Evolutionary conservation across 495 filamentous ascomycete genomes (phyloP).

Genomic region (Xylaria longipes): DNA sequence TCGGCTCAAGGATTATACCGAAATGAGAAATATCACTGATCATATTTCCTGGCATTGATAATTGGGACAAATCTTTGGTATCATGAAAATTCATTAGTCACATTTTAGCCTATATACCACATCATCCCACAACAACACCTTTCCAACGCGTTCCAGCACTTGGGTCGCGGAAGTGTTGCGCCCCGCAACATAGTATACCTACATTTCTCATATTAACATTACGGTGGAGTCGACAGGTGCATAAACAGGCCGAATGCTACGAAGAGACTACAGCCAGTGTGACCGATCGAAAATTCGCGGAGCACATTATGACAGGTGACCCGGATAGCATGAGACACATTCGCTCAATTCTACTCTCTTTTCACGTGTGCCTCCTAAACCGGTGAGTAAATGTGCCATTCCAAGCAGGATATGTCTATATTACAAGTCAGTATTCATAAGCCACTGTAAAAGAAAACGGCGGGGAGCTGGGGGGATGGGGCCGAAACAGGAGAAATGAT

Average conservation of each 20-base stretch:
- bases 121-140: background rate
- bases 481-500: background rate
- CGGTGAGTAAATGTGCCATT: constrained; percentile 41
- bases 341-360: background rate
- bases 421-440: background rate
- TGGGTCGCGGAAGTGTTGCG: constrained; percentile 34
- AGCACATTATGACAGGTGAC: background rate
- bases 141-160: constrained; percentile 39
- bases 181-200: background rate
- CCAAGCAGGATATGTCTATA: constrained; percentile 45
- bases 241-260: background rate
- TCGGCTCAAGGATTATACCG: background rate
- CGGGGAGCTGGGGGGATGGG: background rate
- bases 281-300: background rate
- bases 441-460: background rate
- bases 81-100: background rate
- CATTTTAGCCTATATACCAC: background rate
- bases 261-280: background rate
- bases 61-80: background rate
- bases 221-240: constrained; percentile 10
- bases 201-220: constrained; percentile 33
- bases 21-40: background rate
- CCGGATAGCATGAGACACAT: background rate
- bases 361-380: constrained; percentile 24
- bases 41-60: background rate